Percentiles rank a stretch among this genome's conserved stretches.
phyloP scores from a whole-genome alignment of 2,329 filamentous ascomycete genomes.

The Trichoderma koningii region DNA sequence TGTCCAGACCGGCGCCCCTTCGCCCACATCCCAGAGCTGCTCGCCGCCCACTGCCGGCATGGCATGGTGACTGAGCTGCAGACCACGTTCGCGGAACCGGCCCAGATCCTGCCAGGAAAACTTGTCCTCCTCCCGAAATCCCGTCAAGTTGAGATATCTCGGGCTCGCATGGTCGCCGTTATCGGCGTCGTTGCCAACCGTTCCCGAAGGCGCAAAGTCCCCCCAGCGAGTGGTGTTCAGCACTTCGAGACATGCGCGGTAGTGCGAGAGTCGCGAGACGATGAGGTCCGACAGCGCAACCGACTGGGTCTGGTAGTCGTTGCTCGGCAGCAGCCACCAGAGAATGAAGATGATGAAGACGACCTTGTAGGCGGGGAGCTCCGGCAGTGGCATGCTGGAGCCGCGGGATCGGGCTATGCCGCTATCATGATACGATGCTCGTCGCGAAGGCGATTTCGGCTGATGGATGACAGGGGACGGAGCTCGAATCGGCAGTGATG shows the following conservation, averaged over 20 bases:
- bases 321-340: constrained; percentile 45
- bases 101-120: constrained; percentile 77
- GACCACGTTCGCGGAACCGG: constrained; percentile 65
- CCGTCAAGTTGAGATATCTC: constrained; percentile 70
- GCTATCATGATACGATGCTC: constrained; percentile 29
- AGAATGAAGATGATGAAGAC: constrained; percentile 42
- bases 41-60: constrained; percentile 47
- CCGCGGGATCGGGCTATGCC: constrained; percentile 20
- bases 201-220: constrained; percentile 55
- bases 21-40: constrained; percentile 44
- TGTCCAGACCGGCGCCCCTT: constrained; percentile 62
- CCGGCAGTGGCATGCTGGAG: constrained; percentile 49
- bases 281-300: constrained; percentile 42
- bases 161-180: constrained; percentile 29
- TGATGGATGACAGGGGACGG: not conserved
- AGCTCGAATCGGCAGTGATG: not conserved
- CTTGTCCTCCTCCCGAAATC: constrained; percentile 71
- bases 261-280: constrained; percentile 52
- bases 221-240: constrained; percentile 61
- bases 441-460: not conserved
- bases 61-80: constrained; percentile 60
- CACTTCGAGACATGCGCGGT: constrained; percentile 54
- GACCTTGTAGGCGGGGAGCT: constrained; percentile 43
- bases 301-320: constrained; percentile 40
- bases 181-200: not conserved